Percentiles rank a stretch among this genome's conserved stretches.
Evolutionary conservation across 108 stramenopile species (phyloP).

Genomic region (Nitzschia putrida): DNA sequence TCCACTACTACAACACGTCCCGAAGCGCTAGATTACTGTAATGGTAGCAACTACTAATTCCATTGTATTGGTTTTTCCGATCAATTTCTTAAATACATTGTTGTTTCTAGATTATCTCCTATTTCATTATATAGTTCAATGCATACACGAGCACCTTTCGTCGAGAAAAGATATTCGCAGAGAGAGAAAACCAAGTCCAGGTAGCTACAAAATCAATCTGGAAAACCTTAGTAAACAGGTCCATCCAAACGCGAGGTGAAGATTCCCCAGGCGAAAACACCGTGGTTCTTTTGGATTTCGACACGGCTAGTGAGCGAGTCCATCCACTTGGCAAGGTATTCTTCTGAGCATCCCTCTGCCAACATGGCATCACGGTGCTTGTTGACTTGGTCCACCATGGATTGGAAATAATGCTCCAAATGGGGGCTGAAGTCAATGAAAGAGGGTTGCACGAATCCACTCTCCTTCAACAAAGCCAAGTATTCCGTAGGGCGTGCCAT

Average conservation of each 20-base stretch:
- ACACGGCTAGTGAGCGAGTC: slow-evolving; percentile 45
- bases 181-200: too few species aligned
- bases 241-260: slow-evolving; percentile 41
- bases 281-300: slow-evolving; percentile 49
- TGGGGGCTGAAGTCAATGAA: slow-evolving; percentile 50
- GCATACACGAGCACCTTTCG: too few species aligned
- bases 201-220: neutral
- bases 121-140: too few species aligned
- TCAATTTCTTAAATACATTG: too few species aligned
- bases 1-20: too few species aligned
- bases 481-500: slow-evolving; percentile 53
- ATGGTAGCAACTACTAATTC: too few species aligned
- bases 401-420: slow-evolving; percentile 49
- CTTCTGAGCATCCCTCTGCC: slow-evolving; percentile 41
- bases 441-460: slow-evolving; percentile 37
- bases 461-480: slow-evolving; percentile 30
- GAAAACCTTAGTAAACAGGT: neutral
- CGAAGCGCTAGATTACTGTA: too few species aligned
- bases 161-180: too few species aligned
- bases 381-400: slow-evolving; percentile 52
- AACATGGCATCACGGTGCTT: slow-evolving; percentile 36
- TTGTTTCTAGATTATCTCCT: too few species aligned
- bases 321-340: slow-evolving; percentile 42
- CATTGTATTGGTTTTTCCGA: too few species aligned
- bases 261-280: slow-evolving; percentile 55